Percentiles rank a stretch among this genome's conserved stretches.
These are phyloP conservation scores for Neocatenulostroma microsporum DNA, from an alignment of 2,329 filamentous ascomycete genomes.

Conservation along the genomic window DNA sequence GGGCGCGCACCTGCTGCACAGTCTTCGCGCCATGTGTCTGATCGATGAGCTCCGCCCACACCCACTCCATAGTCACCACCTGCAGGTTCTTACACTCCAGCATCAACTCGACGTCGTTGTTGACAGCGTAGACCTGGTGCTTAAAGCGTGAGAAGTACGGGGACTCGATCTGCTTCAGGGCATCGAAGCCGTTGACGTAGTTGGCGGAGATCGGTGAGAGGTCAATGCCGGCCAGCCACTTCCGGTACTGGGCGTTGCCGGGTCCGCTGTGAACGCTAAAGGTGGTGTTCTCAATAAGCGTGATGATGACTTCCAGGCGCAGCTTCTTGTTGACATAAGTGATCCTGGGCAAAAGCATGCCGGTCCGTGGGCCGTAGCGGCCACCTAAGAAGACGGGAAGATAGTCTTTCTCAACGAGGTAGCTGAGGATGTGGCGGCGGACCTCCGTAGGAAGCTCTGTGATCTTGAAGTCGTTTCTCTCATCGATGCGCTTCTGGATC, in stretches of 20 bases:
- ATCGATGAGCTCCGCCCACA: not conserved
- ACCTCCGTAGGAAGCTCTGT: not conserved
- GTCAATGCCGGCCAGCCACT: constrained; percentile 10
- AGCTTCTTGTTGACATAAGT: constrained; percentile 5
- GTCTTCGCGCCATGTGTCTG: too few species aligned
- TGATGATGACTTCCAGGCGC: constrained; percentile 5
- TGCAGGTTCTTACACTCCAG: constrained; percentile 11
- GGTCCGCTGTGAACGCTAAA: constrained; percentile 8
- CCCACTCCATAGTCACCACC: constrained; percentile 2
- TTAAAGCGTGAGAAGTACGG: constrained; percentile 13
- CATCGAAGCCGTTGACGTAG: constrained; percentile 13
- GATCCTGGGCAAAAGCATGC: constrained; percentile 4
- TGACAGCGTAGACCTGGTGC: constrained; percentile 2
- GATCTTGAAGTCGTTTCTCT: not conserved
- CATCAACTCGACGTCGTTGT: constrained; percentile 13
- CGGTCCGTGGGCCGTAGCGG: not conserved
- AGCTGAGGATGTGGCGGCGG: not conserved
- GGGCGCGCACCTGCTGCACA: constrained; percentile 2
- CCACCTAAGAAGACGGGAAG: constrained; percentile 1
- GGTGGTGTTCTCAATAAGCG: constrained; percentile 6
- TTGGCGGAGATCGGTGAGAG: constrained; percentile 1
- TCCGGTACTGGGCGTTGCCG: constrained; percentile 4
- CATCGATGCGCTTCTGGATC: constrained; percentile 1
- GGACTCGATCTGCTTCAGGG: constrained; percentile 10
- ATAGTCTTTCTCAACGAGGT: not conserved